Conservation (phyloP, 169 alveolate genomes). For the Plasmodium yoelii region DNA sequence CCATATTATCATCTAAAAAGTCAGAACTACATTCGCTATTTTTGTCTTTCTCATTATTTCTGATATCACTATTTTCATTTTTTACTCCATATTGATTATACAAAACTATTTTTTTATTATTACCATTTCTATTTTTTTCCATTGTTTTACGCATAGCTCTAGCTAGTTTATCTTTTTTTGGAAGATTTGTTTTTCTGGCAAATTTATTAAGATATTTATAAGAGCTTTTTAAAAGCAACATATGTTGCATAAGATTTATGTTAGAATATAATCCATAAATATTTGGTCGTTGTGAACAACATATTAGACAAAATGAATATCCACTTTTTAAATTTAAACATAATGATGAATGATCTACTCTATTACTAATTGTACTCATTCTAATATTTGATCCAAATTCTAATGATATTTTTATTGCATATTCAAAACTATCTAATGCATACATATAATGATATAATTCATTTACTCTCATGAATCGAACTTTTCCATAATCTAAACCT, state of each 20-base stretch:
- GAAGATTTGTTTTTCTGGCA: background rate
- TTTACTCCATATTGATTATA: too few species aligned
- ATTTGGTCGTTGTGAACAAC: conserved; percentile 23
- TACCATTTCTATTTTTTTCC: background rate
- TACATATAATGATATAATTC: conserved; percentile 72
- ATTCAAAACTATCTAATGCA: conserved; percentile 60
- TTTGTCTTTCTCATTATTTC: too few species aligned
- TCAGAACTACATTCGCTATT: too few species aligned
- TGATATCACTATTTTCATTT: too few species aligned
- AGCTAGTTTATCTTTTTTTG: too few species aligned
- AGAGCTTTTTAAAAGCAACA: background rate
- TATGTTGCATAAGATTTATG: conserved; percentile 1
- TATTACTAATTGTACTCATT: conserved; percentile 37
- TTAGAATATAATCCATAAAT: background rate
- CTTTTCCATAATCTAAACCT: conserved; percentile 61
- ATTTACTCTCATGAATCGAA: conserved; percentile 57
- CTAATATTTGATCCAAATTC: conserved; percentile 62
- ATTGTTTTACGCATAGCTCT: background rate
- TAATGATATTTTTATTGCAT: conserved; percentile 46
- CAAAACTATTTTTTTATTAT: too few species aligned
- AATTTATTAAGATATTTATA: conserved; percentile 4
- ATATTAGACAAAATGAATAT: conserved; percentile 19
- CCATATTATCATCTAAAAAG: too few species aligned
- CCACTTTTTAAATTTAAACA: conserved; percentile 43
- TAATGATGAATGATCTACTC: conserved; percentile 1